A percentile compares a stretch with the other conserved stretches of the same genome.
phyloP scores from a whole-genome alignment of 371 early-diverging fungal genomes.

The Circinella minor region DNA sequence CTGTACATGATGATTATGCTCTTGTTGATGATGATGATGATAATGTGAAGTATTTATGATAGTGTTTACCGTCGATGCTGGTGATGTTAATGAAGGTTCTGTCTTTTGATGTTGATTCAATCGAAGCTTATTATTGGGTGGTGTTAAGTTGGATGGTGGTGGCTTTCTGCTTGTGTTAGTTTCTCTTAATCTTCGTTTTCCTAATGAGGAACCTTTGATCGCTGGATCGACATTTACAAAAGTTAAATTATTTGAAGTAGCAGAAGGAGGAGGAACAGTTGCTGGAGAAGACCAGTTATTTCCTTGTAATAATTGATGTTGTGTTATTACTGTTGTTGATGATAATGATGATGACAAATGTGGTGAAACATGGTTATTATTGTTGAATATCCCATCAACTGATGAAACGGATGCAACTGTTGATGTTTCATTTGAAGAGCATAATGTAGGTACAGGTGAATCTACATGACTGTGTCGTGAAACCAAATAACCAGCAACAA shows the following conservation, averaged over 20 bases:
- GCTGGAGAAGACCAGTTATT: not conserved
- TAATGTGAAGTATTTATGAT: not conserved
- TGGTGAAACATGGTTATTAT: not conserved
- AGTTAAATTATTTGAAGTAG: not conserved
- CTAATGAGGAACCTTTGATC: not conserved
- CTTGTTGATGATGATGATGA: not conserved
- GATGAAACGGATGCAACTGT: not conserved
- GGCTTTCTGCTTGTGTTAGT: not conserved
- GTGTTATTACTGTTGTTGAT: not conserved
- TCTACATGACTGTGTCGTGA: constrained; percentile 13
- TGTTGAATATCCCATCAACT: constrained; percentile 1
- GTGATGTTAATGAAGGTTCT: not conserved
- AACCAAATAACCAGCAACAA: constrained; percentile 12
- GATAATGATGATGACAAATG: not conserved
- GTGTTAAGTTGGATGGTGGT: not conserved
- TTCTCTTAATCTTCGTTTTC: not conserved
- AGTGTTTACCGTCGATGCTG: not conserved
- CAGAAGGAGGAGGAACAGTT: not conserved
- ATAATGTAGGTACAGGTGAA: constrained; percentile 39
- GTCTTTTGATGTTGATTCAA: no score
- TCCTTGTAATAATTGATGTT: not conserved
- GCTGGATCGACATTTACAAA: not conserved
- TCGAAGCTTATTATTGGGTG: not conserved
- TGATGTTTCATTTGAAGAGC: constrained; percentile 21
- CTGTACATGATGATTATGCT: not conserved